Evolutionary conservation across 129 eudicot genomes (phyloP).

Genomic region (Tagetes patula): DNA sequence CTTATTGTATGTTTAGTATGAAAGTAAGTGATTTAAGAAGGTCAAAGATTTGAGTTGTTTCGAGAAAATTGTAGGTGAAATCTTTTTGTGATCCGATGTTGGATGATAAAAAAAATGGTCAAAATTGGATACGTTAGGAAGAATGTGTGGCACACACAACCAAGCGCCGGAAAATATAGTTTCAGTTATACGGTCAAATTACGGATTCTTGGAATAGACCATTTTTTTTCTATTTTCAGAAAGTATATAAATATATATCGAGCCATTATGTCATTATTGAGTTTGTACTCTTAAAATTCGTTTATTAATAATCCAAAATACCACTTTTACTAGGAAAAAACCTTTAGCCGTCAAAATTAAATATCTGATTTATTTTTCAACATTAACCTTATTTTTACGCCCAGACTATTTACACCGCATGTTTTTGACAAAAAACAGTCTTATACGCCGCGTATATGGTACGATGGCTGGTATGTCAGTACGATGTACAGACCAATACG

Average conservation of each 20-base stretch:
- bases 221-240: conserved; percentile 20
- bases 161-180: conserved; percentile 28
- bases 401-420: too few relatives aligned
- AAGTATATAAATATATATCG: background rate
- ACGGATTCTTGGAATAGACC: conserved; percentile 27
- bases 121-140: conserved; percentile 24
- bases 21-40: background rate
- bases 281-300: background rate
- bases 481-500: too few relatives aligned
- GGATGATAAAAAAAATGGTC: conserved; percentile 4
- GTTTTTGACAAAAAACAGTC: too few relatives aligned
- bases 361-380: too few relatives aligned
- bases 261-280: conserved; percentile 20
- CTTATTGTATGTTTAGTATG: too few relatives aligned
- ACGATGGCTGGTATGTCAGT: too few relatives aligned
- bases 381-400: too few relatives aligned
- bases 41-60: conserved; percentile 35
- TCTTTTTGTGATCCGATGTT: conserved; percentile 38
- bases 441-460: too few relatives aligned
- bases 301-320: background rate
- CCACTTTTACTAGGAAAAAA: background rate
- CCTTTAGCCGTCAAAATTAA: background rate
- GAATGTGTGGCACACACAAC: conserved; percentile 28
- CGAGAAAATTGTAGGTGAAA: conserved; percentile 20
- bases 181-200: conserved; percentile 28